Base-by-base conservation (phyloP, 2,329 filamentous ascomycete species). In the Drechslera avenae region DNA sequence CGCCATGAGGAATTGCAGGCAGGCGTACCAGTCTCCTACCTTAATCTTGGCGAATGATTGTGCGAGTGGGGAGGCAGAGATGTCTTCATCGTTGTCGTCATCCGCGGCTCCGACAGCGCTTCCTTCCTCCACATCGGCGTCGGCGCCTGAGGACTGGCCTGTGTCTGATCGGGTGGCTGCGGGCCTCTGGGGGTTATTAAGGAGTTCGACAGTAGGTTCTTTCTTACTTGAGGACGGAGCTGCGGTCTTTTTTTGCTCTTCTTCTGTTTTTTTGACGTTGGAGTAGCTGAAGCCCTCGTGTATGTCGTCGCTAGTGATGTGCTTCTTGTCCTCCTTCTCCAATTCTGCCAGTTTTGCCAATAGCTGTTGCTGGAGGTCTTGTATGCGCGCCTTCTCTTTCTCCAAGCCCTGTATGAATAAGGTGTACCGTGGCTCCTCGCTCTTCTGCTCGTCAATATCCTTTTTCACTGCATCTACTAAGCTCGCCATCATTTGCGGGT, bases 401-500 rank as follows among this genome's bases (percentile, higher is more conserved):
- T 85, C 82, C 13, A 97, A 84, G 65, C 94, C 93, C 39, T 83
- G 81, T 21, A 95, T 80, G 78, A 95, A 97, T 44, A 83, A 87
- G 39, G 83, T 80, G 69, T 89, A 91, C 42, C 89, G 79, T 39
- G 73, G 83, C 16, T 83, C 80, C 0, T 83, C 81, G 54, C 87
- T 85, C 74, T 88, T 88, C 16, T 73, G 69, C 69, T 91, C 89
- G 48, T 92, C 89, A 30, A 96, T 80, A 42, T 88, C 85, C 60
- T 90, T 86, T 75, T 96, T 97, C 34, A 97, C 91, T 74, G 96
- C 89, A 67, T 99, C 94, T 16, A 97, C 83, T 64, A 99, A 76
- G n/a, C 87, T 86, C n/a, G 90, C 90, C 88, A 99, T 92, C 94
- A 99, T 99, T 79, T 95, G 91, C 32, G 91, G 94, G 71, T 96